Evolutionary conservation across 2,329 filamentous ascomycete genomes (phyloP).

Genomic region (Xylaria sp.): DNA sequence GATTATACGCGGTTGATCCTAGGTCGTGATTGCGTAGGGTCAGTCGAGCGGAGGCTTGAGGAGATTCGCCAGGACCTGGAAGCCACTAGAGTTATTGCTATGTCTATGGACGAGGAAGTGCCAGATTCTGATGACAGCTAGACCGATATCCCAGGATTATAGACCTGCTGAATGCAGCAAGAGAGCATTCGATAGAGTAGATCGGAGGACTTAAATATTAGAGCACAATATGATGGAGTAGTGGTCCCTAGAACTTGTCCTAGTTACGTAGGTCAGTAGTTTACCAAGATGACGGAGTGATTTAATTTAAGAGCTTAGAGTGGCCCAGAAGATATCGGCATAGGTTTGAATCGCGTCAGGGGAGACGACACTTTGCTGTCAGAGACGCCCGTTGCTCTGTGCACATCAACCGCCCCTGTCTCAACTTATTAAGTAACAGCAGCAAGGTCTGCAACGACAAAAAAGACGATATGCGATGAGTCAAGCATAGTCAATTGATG

Average conservation of each 20-base stretch:
- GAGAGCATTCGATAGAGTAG: background rate
- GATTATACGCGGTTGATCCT: constrained; percentile 39
- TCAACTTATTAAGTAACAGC: background rate
- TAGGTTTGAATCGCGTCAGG: background rate
- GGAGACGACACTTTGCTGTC: background rate
- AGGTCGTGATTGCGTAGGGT: constrained; percentile 34
- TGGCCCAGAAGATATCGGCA: background rate
- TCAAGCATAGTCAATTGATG: background rate
- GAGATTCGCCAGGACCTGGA: constrained; percentile 36
- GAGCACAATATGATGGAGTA: background rate
- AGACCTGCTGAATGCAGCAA: background rate
- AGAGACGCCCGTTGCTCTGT: background rate
- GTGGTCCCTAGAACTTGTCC: background rate
- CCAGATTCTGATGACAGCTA: background rate
- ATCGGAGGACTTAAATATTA: background rate
- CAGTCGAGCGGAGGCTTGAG: constrained; percentile 33
- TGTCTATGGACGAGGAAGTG: constrained; percentile 22
- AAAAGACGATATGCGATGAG: background rate
- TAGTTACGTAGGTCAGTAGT: background rate
- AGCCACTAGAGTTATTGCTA: constrained; percentile 37
- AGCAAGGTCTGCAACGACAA: background rate
- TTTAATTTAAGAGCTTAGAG: background rate
- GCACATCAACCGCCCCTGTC: too few relatives aligned
- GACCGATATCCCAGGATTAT: background rate
- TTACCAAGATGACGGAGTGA: background rate